Base-by-base conservation (phyloP, 495 filamentous ascomycete species). In the Tuber umbilicatum region DNA sequence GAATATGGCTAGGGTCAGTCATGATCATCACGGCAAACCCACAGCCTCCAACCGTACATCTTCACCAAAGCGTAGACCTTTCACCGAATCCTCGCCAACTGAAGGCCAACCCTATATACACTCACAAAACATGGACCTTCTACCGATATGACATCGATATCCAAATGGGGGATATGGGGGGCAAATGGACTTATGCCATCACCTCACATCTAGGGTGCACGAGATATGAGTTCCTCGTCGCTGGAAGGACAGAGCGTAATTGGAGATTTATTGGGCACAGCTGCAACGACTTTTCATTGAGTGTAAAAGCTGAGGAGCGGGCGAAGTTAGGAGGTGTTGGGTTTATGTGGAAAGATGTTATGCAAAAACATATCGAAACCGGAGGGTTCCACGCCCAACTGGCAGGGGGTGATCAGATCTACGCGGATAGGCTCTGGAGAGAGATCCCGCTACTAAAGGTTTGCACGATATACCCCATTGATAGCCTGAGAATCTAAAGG, bases 211-310 rank as follows among this genome's bases (percentile, higher is more conserved):
- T 98, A 0, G 95, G 95, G 21, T 98, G 95, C 85, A 97, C 95
- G 6, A 89, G 95, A 27, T 99, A 97, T 84, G 95, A 99, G 84
- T 99, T 99, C 82, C 88, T 97, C n/a, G 93, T 99, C 38, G 95
- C 95, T 16, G 94, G 94, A 12, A 90, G 94, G 68, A 85, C 91
- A 79, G 96, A 99, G 84, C 91, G 90, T 2, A 92, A 90, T 83
- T 99, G 95, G 95, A 90, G 96, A n/a, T 97, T 98, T 81, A 92
- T 98, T 76, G 92, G 94, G 39, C 95, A 95, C 71, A 96, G 93
- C 5, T 94, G 94, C 16, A 98, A 98, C 80, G 95, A 98, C 82
- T 99, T 98, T 84, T 90, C 92, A 2, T 86, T 97, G 40, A 91
- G 90, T 76, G 94, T 97, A 0, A 93, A 89, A 78, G 89, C 93